Evolutionary conservation across 1,139 yeast genomes (phyloP), one percentile per base, ranked within the genome.

Genomic region (Kodamaea derodonti): DNA sequence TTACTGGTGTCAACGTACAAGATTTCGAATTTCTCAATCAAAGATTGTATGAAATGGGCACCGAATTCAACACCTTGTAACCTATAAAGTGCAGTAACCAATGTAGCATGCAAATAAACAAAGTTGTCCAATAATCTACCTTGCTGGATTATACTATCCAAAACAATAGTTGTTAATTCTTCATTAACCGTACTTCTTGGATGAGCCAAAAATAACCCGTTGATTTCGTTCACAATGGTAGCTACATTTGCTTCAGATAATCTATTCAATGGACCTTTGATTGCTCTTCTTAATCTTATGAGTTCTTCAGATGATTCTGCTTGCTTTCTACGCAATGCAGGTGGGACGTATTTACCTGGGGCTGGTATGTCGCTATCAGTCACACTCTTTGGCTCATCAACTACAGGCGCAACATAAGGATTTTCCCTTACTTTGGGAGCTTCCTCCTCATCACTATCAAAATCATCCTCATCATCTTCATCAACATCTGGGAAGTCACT

Each of bases 51-150:
- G 44, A 88, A 83, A 47, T 69, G 77, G 0, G 97, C 98, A 37
- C 96, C 97, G 58, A 88, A 84, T 43, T 87, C 96, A 24, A 82
- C 78, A 14, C 98, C 98, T 51, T 85, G 84, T 8, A 80, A 52
- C 42, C 84, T 73, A 60, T 84, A 88, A 20, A 92, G 56, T 1
- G 95, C 84, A 13, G 81, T 80, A 3, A 82, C 75, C 11, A 88
- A 68, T 6, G 88, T 81, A 1, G 96, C 85, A 58, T 90, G 92
- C 28, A 86, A 69, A 43, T 84, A 74, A 26, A 90, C 78, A 57
- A 87, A 87, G 2, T 84, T 75, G 45, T 90, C 97, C 29, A 86
- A 63, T 31, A 88, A 61, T 38, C 81, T 69, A 3, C 50, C 83
- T 38, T 84, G 87, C 29, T 76, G 69, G 4, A 75, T 57, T n/a